Evolutionary conservation across 352 stramenopile species (phyloP).

Genomic region (Thraustotheca clavata): DNA sequence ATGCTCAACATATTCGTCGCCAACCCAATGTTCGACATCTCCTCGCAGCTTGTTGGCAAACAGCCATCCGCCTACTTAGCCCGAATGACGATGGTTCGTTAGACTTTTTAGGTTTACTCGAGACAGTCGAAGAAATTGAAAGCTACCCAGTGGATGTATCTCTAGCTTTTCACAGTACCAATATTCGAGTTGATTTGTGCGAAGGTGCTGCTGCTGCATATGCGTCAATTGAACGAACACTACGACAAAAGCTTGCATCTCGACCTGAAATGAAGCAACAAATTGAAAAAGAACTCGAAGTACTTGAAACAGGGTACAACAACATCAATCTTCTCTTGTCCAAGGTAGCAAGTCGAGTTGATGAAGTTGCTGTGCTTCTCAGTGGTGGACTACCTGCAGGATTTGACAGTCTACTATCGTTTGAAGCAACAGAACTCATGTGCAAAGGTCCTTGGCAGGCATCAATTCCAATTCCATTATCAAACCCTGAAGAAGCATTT

Average conservation of each 20-base stretch:
- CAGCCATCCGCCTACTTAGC: slow-evolving; percentile 36
- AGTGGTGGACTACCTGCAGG: slow-evolving; percentile 45
- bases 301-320: slow-evolving; percentile 49
- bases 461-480: slow-evolving; percentile 47
- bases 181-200: slow-evolving; percentile 52
- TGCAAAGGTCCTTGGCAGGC: slow-evolving; percentile 58
- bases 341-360: slow-evolving; percentile 48
- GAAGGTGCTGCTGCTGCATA: slow-evolving; percentile 26
- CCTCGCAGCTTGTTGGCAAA: slow-evolving; percentile 42
- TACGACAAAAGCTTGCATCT: slow-evolving; percentile 61
- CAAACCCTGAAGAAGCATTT: slow-evolving; percentile 28
- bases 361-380: slow-evolving; percentile 52
- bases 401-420: slow-evolving; percentile 38
- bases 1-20: slow-evolving; percentile 50
- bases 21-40: slow-evolving; percentile 39
- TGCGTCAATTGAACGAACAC: slow-evolving; percentile 45
- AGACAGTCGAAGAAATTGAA: slow-evolving; percentile 46
- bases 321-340: slow-evolving; percentile 41
- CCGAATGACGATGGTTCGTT: not conserved
- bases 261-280: slow-evolving; percentile 27
- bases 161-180: slow-evolving; percentile 54
- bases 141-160: slow-evolving; percentile 62
- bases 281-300: slow-evolving; percentile 40
- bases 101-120: not conserved
- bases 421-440: slow-evolving; percentile 47